Base-by-base conservation (phyloP, 768 basidiomycete genomes). In the Suillus hirtellus region DNA sequence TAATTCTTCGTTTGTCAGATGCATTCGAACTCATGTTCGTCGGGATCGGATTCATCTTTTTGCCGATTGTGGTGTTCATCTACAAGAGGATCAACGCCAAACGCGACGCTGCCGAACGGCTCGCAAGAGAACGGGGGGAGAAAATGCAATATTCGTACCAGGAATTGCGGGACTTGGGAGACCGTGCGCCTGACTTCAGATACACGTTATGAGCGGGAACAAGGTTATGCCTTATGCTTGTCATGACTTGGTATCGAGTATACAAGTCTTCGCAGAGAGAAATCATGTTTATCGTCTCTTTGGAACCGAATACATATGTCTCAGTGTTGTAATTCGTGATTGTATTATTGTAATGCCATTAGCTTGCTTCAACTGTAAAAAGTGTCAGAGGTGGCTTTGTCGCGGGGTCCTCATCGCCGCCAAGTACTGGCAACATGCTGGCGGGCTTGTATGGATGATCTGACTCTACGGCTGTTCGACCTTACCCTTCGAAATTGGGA, bases 11-110 rank as follows among this genome's bases (percentile, higher is more conserved):
- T 21, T 52, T 53, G 40, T n/a, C 53, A 89, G 88, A 89, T 67
- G 86, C 77, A 1, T 58, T 88, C 15, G 87, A 88, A 71, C 75
- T 90, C 24, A 87, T 87, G 86, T 88, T 89, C 63, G 80, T 89
- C 21, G 84, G 84, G 4, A 86, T 91, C 38, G 88, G 89, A 0
- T 76, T 89, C 67, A 76, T 89, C 8, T 69, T 73, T 35, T 67
- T 86, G 1, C 84, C 85, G 0, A 73, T 83, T 27, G 76, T 81
- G 12, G 79, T 84, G 6, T 42, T 86, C 7, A 52, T 73, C 2
- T 90, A 90, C 70, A 80, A 60, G 43, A 78, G 78, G 44, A 86
- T 89, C 73, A 90, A 90, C 71, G 70, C 73, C 11, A 73, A 75
- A 61, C 78, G 88, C 42, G 88, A 88, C 40, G 73, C 19, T 6